Base-by-base conservation (phyloP, 192 early-diverging fungal species). In the Backusella parvicylindrica region DNA sequence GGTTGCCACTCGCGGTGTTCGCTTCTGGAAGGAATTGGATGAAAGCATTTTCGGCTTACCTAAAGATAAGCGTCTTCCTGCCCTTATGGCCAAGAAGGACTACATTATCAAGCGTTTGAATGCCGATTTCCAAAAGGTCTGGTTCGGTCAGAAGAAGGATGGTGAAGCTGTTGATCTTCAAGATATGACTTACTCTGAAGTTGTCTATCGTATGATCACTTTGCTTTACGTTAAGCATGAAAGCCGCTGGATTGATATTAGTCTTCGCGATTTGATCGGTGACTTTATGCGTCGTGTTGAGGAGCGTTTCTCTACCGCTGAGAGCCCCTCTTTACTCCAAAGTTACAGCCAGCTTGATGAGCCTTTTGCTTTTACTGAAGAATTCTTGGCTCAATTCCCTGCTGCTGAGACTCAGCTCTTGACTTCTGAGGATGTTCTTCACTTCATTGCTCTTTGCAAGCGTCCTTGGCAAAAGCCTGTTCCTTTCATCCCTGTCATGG, bases 121-220 rank as follows among this genome's bases (percentile, higher is more conserved):
- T 81, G 87, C 82, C 37, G 95, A 98, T 81, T 96, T 90, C 84
- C 94, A 96, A 85, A 94, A 96, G 85, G 92, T 93, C 21, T 98
- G 97, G 97, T 98, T 98, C 81, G 96, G 95, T 53, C 84, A 84
- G 72, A 97, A 96, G 85, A 76, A 85, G 6, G 86, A 92, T 70
- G 95, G 94, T 26, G 81, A 77, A 2, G 83, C 91, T 50, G 92
- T 87, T 36, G 95, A 96, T 74, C 83, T 98, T 71, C 89, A 92
- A 73, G 93, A 96, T 43, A 97, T 98, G 96, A 97, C 97, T 8
- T 98, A 98, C 78, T 83, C 88, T 67, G 94, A 97, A 77, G 95
- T 97, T 32, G 84, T 91, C 36, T 79, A 85, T 74, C 94, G 97
- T 50, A 72, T 97, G 84, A 84, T 96, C 18, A 92, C 93, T 81